Conservation (phyloP, 2,329 filamentous ascomycete species). For the Dothistroma septosporum region DNA sequence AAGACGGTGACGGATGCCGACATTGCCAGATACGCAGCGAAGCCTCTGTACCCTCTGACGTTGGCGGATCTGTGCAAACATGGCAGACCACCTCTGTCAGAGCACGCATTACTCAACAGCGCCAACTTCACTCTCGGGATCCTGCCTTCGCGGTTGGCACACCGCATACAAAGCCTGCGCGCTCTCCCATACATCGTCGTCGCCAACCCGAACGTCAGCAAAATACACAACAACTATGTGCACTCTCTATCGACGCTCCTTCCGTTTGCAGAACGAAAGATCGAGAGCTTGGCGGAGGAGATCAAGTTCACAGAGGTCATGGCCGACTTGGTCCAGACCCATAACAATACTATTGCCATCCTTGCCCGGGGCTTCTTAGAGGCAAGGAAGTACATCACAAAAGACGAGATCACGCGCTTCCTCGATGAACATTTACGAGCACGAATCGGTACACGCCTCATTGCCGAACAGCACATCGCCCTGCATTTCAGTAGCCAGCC, state of each 20-base stretch:
- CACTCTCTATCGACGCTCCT: conserved; percentile 88
- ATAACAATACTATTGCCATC: conserved; percentile 89
- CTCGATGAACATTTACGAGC: conserved; percentile 91
- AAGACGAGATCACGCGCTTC: conserved; percentile 80
- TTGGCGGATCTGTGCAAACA: conserved; percentile 85
- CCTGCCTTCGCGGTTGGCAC: conserved; percentile 84
- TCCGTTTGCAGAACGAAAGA: conserved; percentile 70
- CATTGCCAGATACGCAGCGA: conserved; percentile 71
- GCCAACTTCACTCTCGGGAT: conserved; percentile 95
- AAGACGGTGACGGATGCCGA: conserved; percentile 61
- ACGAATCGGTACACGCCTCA: conserved; percentile 85
- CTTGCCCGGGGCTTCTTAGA: conserved; percentile 90
- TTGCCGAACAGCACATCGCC: conserved; percentile 95
- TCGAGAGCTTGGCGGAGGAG: conserved; percentile 78
- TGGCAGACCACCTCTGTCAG: conserved; percentile 79
- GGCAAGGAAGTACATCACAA: conserved; percentile 81
- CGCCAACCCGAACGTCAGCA: conserved; percentile 90
- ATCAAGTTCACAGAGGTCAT: conserved; percentile 88
- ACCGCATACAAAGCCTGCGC: conserved; percentile 86
- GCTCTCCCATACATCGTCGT: conserved; percentile 97
- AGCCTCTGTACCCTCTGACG: conserved; percentile 74
- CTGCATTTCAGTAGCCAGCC: conserved; percentile 73
- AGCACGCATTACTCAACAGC: conserved; percentile 75
- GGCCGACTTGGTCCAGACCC: conserved; percentile 90
- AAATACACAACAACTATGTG: conserved; percentile 94